Evolutionary conservation across 2,329 filamentous ascomycete species (phyloP).

Genomic region (Fusarium temperatum): DNA sequence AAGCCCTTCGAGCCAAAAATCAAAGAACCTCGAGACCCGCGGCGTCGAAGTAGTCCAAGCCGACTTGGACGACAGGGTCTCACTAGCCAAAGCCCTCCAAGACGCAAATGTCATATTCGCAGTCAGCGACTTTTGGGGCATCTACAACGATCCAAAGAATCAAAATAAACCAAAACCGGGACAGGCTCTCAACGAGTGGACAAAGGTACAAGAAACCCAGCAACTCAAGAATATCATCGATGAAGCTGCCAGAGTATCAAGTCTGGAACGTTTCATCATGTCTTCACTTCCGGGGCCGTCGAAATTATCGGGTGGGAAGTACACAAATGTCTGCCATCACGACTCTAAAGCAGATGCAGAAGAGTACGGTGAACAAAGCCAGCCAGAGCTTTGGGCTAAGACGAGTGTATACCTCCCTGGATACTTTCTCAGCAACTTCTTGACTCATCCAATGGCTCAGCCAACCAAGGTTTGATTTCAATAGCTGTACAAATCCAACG

Average conservation of each 20-base stretch:
- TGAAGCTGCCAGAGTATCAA: neutral
- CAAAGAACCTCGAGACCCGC: neutral
- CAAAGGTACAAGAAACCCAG: neutral
- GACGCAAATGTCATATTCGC: neutral
- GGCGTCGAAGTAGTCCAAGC: conserved; percentile 6
- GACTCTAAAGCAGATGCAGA: conserved; percentile 5
- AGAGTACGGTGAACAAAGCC: neutral
- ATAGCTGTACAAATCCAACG: neutral
- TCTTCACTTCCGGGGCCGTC: neutral
- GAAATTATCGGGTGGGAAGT: neutral
- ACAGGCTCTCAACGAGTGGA: neutral
- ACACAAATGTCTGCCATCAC: neutral
- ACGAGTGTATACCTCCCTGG: neutral
- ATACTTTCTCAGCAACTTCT: neutral
- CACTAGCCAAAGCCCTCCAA: neutral
- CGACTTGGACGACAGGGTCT: neutral
- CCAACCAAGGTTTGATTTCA: neutral
- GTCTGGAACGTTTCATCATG: neutral
- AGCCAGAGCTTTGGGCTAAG: neutral
- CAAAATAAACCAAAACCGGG: neutral
- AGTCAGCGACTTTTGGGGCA: conserved; percentile 4
- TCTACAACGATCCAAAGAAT: neutral
- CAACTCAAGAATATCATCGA: conserved; percentile 6
- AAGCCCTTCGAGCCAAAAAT: neutral
- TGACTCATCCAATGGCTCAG: conserved; percentile 3